phyloP scores from a whole-genome alignment of 306 rosid genomes.

The Casuarina equisetifolia region DNA sequence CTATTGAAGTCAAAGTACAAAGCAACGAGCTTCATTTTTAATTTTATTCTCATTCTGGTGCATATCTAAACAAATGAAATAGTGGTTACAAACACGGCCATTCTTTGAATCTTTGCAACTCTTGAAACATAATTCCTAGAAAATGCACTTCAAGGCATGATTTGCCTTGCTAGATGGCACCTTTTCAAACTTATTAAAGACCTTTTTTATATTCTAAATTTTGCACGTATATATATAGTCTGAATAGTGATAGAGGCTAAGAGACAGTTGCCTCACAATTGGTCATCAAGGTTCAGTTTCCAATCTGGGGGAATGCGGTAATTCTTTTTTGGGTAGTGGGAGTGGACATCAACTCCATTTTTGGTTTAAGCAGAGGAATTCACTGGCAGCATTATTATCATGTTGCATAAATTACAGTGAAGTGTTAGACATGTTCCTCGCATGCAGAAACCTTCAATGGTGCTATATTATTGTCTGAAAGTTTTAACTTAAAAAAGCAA shows the following conservation, averaged over 20 bases:
- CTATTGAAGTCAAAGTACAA: not conserved
- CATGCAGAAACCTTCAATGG: not conserved
- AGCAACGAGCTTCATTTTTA: too few relatives aligned
- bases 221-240: not conserved
- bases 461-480: not conserved
- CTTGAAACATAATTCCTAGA: not conserved
- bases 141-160: not conserved
- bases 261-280: not conserved
- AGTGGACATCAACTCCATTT: not conserved
- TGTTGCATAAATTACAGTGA: not conserved
- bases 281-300: not conserved
- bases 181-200: not conserved
- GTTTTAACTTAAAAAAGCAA: not conserved
- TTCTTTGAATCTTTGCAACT: not conserved
- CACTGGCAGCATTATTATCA: not conserved
- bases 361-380: not conserved
- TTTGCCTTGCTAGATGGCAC: not conserved
- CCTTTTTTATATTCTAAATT: not conserved
- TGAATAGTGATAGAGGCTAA: not conserved
- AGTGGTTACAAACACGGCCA: not conserved
- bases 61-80: not conserved
- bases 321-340: not conserved
- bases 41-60: not conserved
- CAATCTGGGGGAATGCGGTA: not conserved
- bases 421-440: not conserved